Percentiles rank a stretch among this genome's conserved stretches.
These are phyloP conservation scores for Epichloe brachyelytri DNA, from an alignment of 2,329 filamentous ascomycete species.

Conservation along the genomic window DNA sequence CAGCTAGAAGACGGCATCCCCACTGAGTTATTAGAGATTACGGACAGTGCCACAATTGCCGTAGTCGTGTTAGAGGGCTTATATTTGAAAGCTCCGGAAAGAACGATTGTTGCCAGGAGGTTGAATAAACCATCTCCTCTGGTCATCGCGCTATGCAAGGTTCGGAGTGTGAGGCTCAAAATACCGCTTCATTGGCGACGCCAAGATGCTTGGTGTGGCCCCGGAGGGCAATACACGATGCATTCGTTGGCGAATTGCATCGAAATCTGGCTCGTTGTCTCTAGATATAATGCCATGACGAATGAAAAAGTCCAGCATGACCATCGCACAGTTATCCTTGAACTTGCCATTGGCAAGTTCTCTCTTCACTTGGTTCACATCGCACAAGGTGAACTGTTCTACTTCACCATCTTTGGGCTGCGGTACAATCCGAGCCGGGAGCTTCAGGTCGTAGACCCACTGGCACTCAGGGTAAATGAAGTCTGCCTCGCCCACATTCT, in stretches of 20 bases:
- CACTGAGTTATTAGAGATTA: neutral
- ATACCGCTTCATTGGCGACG: conserved; percentile 1
- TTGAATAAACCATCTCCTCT: neutral
- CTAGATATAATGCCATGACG: conserved; percentile 67
- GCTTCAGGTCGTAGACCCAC: conserved; percentile 79
- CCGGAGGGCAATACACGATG: conserved; percentile 72
- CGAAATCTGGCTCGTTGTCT: conserved; percentile 66
- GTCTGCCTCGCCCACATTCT: conserved; percentile 66
- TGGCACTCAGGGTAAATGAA: conserved; percentile 84
- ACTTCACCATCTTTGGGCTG: conserved; percentile 82
- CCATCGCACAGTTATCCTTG: conserved; percentile 83
- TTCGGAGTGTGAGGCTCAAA: neutral
- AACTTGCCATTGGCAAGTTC: conserved; percentile 62
- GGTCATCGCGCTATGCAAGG: neutral
- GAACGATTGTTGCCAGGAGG: neutral
- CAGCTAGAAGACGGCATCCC: neutral
- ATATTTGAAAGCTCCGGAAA: neutral
- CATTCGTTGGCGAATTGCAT: conserved; percentile 61
- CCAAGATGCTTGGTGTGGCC: conserved; percentile 37
- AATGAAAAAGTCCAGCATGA: conserved; percentile 82
- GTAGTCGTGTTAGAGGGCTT: neutral
- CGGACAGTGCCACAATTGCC: neutral
- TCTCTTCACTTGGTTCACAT: conserved; percentile 59
- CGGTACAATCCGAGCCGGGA: conserved; percentile 55
- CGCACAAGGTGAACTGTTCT: conserved; percentile 67